Percentiles rank a stretch among this genome's conserved stretches.
Evolutionary conservation across 176 grass and related monocot genomes (phyloP).

Genomic region (Eleusine coracana): DNA sequence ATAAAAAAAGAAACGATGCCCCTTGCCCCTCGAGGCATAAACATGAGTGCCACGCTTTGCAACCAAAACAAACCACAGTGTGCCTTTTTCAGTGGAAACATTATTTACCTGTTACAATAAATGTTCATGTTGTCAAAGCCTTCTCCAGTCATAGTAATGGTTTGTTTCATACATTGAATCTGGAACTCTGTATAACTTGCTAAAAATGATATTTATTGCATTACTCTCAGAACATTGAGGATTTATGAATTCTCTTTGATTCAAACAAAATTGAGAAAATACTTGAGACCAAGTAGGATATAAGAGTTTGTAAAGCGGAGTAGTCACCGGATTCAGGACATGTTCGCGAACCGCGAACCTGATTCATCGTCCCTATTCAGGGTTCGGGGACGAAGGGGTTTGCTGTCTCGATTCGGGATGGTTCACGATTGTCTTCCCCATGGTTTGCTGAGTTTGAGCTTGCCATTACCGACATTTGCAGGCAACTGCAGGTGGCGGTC

Average conservation of each 20-base stretch:
- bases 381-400: too few species aligned
- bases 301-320: background rate
- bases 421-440: too few species aligned
- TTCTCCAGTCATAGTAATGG: conserved; percentile 10
- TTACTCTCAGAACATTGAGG: background rate
- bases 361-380: too few species aligned
- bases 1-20: background rate
- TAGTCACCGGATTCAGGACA: too few species aligned
- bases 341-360: too few species aligned
- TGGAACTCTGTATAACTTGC: background rate
- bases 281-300: conserved; percentile 6
- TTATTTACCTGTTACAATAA: background rate
- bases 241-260: background rate
- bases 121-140: background rate
- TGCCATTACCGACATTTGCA: too few species aligned
- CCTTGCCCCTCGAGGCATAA: background rate
- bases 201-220: conserved; percentile 13
- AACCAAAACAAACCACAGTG: background rate
- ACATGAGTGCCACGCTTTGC: background rate
- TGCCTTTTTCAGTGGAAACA: background rate
- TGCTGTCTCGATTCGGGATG: too few species aligned
- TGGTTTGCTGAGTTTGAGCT: too few species aligned
- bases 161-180: conserved; percentile 22
- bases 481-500: too few species aligned
- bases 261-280: background rate